Evolutionary conservation across 345 rosid genomes (phyloP).

Genomic region (Toxicodendron radicans): DNA sequence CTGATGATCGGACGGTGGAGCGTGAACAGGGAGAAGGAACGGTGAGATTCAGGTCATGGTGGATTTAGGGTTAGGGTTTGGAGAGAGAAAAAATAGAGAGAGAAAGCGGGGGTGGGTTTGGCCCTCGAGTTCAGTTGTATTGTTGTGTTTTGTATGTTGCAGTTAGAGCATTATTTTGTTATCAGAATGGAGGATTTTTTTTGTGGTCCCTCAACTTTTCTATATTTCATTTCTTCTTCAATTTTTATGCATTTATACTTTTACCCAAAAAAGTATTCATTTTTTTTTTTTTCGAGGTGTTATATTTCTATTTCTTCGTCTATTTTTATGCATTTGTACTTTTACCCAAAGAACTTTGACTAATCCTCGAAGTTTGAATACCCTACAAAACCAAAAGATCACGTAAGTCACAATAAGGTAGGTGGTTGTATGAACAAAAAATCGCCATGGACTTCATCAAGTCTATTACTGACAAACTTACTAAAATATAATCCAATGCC

Average conservation of each 20-base stretch:
- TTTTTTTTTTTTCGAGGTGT: too few species aligned
- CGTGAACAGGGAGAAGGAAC: not conserved
- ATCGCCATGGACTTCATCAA: too few species aligned
- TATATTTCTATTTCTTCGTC: too few species aligned
- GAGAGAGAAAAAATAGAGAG: not conserved
- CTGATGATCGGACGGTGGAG: conserved; percentile 15
- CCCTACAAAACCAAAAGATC: too few species aligned
- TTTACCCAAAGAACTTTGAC: too few species aligned
- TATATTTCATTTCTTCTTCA: not conserved
- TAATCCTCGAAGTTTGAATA: too few species aligned
- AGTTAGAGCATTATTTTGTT: conserved; percentile 19
- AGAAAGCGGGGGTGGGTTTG: not conserved
- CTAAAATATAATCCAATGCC: too few species aligned
- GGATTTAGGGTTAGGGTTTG: conserved; percentile 23
- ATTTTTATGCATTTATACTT: not conserved
- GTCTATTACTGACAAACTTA: too few species aligned
- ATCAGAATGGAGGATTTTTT: conserved; percentile 5
- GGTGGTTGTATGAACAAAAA: too few species aligned
- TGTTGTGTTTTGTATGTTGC: conserved; percentile 5
- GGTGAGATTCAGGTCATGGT: conserved; percentile 22
- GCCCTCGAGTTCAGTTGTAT: conserved; percentile 22
- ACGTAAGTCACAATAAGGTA: too few species aligned
- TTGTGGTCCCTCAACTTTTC: not conserved
- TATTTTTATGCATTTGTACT: too few species aligned
- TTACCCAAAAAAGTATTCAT: not conserved